Evolutionary conservation across 148 eudicot species (phyloP).

Genomic region (Simmondsia chinensis): DNA sequence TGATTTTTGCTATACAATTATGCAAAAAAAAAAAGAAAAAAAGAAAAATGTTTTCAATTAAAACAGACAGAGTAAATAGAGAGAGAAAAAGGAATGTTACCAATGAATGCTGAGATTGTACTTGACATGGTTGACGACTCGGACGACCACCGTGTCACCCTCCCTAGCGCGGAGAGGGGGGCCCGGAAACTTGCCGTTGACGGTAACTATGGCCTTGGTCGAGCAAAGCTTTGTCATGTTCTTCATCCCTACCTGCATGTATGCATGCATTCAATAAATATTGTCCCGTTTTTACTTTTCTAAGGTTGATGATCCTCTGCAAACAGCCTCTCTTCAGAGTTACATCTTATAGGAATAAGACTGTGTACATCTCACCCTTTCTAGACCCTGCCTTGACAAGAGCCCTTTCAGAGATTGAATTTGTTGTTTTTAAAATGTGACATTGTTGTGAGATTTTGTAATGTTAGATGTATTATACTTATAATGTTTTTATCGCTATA

Average conservation of each 20-base stretch:
- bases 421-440: too few species aligned
- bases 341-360: too few species aligned
- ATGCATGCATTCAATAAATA: too few species aligned
- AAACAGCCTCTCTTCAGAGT: too few species aligned
- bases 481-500: too few species aligned
- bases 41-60: not conserved
- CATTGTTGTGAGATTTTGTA: too few species aligned
- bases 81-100: slow-evolving; percentile 14
- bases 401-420: too few species aligned
- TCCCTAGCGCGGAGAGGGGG: slow-evolving; percentile 73
- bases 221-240: slow-evolving; percentile 63
- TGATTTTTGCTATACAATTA: not conserved
- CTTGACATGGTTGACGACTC: slow-evolving; percentile 47
- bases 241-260: slow-evolving; percentile 48
- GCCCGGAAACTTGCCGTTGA: slow-evolving; percentile 74
- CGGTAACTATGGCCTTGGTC: slow-evolving; percentile 56
- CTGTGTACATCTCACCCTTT: too few species aligned
- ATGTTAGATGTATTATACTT: too few species aligned
- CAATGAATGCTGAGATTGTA: slow-evolving; percentile 71
- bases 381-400: too few species aligned
- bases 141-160: slow-evolving; percentile 56
- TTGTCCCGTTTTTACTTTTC: too few species aligned
- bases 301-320: too few species aligned
- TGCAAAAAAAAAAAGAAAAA: not conserved
- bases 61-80: not conserved